phyloP scores from a whole-genome alignment of 305 asterid genomes.

The Striga hermonthica region DNA sequence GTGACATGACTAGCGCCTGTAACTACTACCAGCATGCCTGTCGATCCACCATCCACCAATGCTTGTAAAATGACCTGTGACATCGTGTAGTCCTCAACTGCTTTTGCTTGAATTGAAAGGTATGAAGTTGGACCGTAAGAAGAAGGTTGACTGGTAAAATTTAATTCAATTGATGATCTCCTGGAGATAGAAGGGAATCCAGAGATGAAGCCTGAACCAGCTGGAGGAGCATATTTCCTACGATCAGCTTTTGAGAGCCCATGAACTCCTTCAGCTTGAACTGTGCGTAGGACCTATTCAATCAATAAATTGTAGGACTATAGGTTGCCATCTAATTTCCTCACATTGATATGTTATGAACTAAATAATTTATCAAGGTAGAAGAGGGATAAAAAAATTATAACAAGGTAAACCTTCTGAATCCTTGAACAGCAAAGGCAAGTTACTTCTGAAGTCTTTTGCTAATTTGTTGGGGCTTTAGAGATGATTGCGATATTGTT shows the following conservation, averaged over 20 bases:
- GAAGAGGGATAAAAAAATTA: neutral
- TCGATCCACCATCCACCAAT: constrained; percentile 57
- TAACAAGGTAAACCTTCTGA: neutral
- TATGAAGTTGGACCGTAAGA: constrained; percentile 80
- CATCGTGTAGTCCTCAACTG: constrained; percentile 83
- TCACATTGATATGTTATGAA: constrained; percentile 13
- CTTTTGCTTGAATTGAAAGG: constrained; percentile 86
- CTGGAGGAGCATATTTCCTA: constrained; percentile 82
- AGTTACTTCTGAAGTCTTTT: neutral
- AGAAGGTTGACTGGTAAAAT: constrained; percentile 51
- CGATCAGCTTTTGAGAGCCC: constrained; percentile 74
- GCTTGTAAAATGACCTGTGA: constrained; percentile 73
- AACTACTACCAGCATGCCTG: constrained; percentile 73
- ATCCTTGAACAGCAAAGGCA: too few species aligned
- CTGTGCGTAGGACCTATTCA: constrained; percentile 70
- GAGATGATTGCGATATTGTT: neutral
- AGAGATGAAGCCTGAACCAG: constrained; percentile 73
- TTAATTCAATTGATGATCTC: constrained; percentile 54
- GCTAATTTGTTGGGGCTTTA: neutral
- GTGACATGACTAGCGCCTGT: constrained; percentile 79
- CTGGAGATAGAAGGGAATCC: constrained; percentile 74
- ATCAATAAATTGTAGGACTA: constrained; percentile 17
- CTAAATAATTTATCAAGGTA: constrained; percentile 12
- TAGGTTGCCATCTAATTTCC: constrained; percentile 5
- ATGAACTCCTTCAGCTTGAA: constrained; percentile 86